Conservation (phyloP, 2,329 filamentous ascomycete genomes). For the Chlorencoelia australis region DNA sequence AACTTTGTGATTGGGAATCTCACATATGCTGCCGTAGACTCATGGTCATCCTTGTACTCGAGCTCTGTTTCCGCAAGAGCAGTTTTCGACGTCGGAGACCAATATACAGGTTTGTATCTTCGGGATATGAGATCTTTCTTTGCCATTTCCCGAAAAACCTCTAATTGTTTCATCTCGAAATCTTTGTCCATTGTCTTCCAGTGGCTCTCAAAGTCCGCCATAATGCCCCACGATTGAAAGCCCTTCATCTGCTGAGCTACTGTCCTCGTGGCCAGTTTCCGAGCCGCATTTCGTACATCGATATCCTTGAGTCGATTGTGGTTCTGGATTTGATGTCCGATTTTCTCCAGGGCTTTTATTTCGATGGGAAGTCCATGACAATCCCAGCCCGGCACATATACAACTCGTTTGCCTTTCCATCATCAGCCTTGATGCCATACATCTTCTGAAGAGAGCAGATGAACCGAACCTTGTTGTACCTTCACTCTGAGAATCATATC, state of each 20-base stretch:
- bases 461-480: slow-evolving; percentile 52
- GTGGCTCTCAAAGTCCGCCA: slow-evolving; percentile 67
- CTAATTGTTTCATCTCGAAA: slow-evolving; percentile 67
- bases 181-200: slow-evolving; percentile 72
- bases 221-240: slow-evolving; percentile 65
- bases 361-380: slow-evolving; percentile 97
- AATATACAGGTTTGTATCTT: slow-evolving; percentile 75
- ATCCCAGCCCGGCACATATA: slow-evolving; percentile 91
- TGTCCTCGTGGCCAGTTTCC: slow-evolving; percentile 56
- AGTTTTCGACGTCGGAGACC: slow-evolving; percentile 70
- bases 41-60: slow-evolving; percentile 69
- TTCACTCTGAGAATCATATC: slow-evolving; percentile 82
- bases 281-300: slow-evolving; percentile 54
- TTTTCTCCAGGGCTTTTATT: slow-evolving; percentile 64
- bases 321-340: slow-evolving; percentile 13
- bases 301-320: slow-evolving; percentile 37
- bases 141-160: slow-evolving; percentile 67
- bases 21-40: slow-evolving; percentile 67
- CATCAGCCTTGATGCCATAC: not conserved
- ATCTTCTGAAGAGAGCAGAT: not conserved
- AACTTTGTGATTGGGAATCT: slow-evolving; percentile 57
- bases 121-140: slow-evolving; percentile 65
- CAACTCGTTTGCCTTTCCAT: slow-evolving; percentile 49
- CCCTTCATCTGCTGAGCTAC: slow-evolving; percentile 62
- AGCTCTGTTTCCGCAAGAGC: slow-evolving; percentile 78